A percentile compares a stretch with the other conserved stretches of the same genome.
These are phyloP conservation scores for Pseudocercospora eumusae DNA, from an alignment of 2,329 filamentous ascomycete genomes.

Conservation along the genomic window DNA sequence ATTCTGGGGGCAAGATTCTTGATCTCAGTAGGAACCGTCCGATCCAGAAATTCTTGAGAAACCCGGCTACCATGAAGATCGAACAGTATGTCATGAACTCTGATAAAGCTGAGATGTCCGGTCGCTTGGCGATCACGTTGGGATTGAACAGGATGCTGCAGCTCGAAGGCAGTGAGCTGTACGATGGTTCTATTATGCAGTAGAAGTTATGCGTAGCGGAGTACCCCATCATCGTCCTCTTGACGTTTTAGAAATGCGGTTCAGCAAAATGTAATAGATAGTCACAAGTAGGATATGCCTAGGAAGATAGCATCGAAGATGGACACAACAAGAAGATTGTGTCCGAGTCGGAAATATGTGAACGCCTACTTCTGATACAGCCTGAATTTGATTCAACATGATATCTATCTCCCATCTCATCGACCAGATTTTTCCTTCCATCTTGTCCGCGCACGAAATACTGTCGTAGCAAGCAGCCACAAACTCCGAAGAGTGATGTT, in stretches of 20 bases:
- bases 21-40: background rate
- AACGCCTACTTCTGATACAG: background rate
- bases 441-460: background rate
- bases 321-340: too few relatives aligned
- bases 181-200: background rate
- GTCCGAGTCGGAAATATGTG: background rate
- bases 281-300: too few relatives aligned
- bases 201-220: too few relatives aligned
- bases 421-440: background rate
- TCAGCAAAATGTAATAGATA: too few relatives aligned
- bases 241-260: too few relatives aligned
- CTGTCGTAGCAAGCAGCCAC: background rate
- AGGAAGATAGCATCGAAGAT: too few relatives aligned
- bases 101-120: background rate
- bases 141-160: background rate
- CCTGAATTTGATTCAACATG: background rate
- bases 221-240: too few relatives aligned
- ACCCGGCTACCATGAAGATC: background rate
- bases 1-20: too few relatives aligned
- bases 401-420: background rate
- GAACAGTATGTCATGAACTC: background rate
- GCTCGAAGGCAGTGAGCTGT: background rate
- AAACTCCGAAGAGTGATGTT: background rate
- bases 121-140: background rate
- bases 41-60: background rate